phyloP scores from a whole-genome alignment of 2,329 filamentous ascomycete genomes.

The Fusarium sp. region DNA sequence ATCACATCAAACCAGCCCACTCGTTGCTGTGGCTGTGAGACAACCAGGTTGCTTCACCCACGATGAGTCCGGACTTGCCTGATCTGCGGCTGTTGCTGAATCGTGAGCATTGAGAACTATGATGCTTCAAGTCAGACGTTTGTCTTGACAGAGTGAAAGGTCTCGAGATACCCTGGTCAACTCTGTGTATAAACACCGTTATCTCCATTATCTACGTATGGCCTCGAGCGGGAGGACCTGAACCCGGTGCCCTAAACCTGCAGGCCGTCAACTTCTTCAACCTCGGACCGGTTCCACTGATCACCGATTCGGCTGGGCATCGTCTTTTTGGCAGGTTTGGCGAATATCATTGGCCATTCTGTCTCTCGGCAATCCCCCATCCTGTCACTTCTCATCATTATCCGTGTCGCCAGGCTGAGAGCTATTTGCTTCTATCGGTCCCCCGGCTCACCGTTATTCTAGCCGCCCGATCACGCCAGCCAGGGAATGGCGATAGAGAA shows the following conservation, averaged over 20 bases:
- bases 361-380: neutral
- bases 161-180: neutral
- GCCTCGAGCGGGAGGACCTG: neutral
- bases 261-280: neutral
- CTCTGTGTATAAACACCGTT: neutral
- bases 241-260: neutral
- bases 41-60: slow-evolving; percentile 31
- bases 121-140: neutral
- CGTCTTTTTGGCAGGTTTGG: neutral
- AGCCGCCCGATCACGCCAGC: neutral
- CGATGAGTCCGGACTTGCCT: slow-evolving; percentile 13
- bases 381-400: slow-evolving; percentile 4
- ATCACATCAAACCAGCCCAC: slow-evolving; percentile 35
- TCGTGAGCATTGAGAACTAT: neutral
- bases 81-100: neutral
- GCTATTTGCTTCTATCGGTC: neutral
- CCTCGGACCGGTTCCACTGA: neutral
- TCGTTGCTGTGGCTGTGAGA: slow-evolving; percentile 39
- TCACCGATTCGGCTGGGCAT: slow-evolving; percentile 5
- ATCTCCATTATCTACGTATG: slow-evolving; percentile 1
- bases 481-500: neutral
- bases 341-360: neutral
- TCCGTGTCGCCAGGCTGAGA: neutral
- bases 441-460: slow-evolving; percentile 4
- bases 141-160: neutral